Evolutionary conservation across 2,329 filamentous ascomycete genomes (phyloP), one percentile per base, ranked within the genome.

Genomic region (Paraphaeosphaeria sporulosa): DNA sequence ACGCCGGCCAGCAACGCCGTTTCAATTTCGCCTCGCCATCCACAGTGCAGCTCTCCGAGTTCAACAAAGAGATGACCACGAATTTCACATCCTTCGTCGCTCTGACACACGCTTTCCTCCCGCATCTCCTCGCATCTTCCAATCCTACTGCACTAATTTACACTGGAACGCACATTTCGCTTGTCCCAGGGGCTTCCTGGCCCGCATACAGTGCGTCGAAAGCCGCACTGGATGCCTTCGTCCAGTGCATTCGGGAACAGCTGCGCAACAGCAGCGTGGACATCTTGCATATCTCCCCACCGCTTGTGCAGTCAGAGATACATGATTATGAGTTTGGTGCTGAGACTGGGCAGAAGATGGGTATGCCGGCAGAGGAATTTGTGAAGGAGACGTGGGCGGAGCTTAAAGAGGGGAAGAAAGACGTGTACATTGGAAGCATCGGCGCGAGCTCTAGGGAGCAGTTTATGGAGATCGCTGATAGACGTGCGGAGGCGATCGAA

Each of bases 171-270:
- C 79, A 79, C 49, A 76, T 87, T 2, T 78, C 79, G 9, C 71
- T 86, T 10, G 75, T 86, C 12, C 84, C 84, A 0, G 74, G 81
- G 1, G 70, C 77, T n/a, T 71, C 75, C 0, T 79, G 82, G 65
- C 78, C 81, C 0, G 84, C 82, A 38, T 87, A 87, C 76, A 85
- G 80, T 55, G 83, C 83, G 1, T 81, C 81, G 12, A 87, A 87
- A 66, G 81, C 84, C 0, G 85, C 85, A 2, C 70, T 87, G 40
- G 83, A 85, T 64, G 75, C 76, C 4, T 83, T 84, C 53, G 66
- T 78, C 25, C 77, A 84, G 59, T 81, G 77, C 44, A 66, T 84
- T 19, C 75, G 82, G 6, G 74, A 81, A 55, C 78, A 84, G 68
- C 72, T 86, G 19, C 63, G 65, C 9, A 65, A 64, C 10, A 76